A percentile compares a stretch with the other conserved stretches of the same genome.
Evolutionary conservation across 2,329 filamentous ascomycete genomes (phyloP).

Genomic region (Fonsecaea pugnacius): DNA sequence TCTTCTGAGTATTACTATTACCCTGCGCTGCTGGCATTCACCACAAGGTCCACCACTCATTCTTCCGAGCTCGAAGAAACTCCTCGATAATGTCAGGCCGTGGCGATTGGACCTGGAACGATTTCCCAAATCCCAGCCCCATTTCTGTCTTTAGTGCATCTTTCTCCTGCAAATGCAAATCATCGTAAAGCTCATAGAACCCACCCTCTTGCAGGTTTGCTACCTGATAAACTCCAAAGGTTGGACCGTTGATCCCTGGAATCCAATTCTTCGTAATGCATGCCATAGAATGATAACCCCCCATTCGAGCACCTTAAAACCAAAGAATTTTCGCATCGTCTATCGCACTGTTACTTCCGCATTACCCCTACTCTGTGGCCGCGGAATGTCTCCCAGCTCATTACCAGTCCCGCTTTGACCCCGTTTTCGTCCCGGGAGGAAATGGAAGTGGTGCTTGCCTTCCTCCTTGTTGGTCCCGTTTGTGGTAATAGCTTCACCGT

Average conservation of each 20-base stretch:
- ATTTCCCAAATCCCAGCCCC: conserved; percentile 8
- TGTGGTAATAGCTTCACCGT: conserved; percentile 42
- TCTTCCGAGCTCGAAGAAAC: conserved; percentile 3
- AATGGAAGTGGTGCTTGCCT: conserved; percentile 58
- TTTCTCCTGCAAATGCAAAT: conserved; percentile 10
- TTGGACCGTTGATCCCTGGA: conserved; percentile 7
- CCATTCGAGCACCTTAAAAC: background rate
- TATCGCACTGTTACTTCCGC: conserved; percentile 37
- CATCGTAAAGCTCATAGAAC: conserved; percentile 1
- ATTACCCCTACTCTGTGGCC: conserved; percentile 38
- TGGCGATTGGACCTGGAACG: background rate
- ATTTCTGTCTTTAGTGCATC: conserved; percentile 8
- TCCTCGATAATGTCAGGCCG: conserved; percentile 1
- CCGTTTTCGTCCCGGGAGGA: conserved; percentile 73
- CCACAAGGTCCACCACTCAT: conserved; percentile 2
- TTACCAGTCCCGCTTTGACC: conserved; percentile 71
- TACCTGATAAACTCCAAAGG: conserved; percentile 16
- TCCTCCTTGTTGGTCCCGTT: conserved; percentile 36
- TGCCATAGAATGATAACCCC: conserved; percentile 28
- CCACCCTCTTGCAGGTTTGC: background rate
- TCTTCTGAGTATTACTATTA: conserved; percentile 24
- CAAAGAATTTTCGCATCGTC: background rate
- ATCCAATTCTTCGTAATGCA: conserved; percentile 30
- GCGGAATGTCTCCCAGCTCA: conserved; percentile 70
- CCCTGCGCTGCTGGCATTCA: conserved; percentile 13